These are phyloP conservation scores for Choiromyces venosus DNA, from an alignment of 495 filamentous ascomycete genomes.

Conservation along the genomic window DNA sequence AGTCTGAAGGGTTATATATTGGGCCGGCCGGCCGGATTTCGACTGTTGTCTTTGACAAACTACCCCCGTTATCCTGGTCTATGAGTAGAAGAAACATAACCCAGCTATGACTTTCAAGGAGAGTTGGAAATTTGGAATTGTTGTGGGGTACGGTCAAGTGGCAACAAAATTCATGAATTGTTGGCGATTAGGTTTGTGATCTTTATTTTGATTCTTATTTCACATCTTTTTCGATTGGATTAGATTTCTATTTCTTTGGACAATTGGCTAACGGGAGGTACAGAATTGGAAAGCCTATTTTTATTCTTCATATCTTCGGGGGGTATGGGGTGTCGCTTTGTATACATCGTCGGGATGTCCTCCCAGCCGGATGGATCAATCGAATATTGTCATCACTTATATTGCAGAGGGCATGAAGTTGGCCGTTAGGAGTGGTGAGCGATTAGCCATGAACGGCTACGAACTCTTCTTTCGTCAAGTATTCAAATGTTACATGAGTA, in stretches of 20 bases:
- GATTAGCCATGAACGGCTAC: background rate
- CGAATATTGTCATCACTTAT: background rate
- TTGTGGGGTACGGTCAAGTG: background rate
- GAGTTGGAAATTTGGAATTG: background rate
- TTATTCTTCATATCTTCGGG: background rate
- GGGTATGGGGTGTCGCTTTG: background rate
- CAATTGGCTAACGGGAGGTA: background rate
- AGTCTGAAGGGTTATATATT: background rate
- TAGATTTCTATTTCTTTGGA: background rate
- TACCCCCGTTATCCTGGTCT: too few species aligned
- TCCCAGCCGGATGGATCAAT: background rate
- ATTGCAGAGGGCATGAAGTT: background rate
- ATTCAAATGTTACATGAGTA: background rate
- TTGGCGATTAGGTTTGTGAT: background rate
- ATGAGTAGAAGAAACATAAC: background rate
- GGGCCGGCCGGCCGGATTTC: background rate
- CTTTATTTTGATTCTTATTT: background rate
- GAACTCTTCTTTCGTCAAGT: background rate
- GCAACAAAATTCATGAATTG: background rate
- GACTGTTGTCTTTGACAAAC: background rate
- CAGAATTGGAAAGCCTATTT: background rate
- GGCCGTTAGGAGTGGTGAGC: background rate
- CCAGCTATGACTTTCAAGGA: background rate
- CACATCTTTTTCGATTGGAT: background rate
- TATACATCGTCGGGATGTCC: background rate